Conservation (phyloP, 441 rosid species). For the Adansonia grandidieri region DNA sequence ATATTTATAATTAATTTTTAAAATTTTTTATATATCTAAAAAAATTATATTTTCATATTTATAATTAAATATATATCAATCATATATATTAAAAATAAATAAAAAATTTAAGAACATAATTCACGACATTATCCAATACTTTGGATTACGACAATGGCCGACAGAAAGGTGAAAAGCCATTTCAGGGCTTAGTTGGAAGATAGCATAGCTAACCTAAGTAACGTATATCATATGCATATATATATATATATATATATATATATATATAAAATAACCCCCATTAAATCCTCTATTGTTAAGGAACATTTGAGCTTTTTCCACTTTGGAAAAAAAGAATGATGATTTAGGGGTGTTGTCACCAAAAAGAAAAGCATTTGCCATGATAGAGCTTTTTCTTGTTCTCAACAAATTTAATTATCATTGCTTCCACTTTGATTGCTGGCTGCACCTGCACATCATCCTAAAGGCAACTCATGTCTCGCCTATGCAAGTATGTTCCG, state of each 20-base stretch:
- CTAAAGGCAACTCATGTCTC: background rate
- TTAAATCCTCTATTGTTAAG: background rate
- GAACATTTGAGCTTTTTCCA: constrained; percentile 16
- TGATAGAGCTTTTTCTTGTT: background rate
- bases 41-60: too few species aligned
- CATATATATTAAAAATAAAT: too few species aligned
- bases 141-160: constrained; percentile 12
- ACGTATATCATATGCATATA: too few species aligned
- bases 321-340: constrained; percentile 18
- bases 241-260: too few species aligned
- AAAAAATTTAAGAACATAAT: too few species aligned
- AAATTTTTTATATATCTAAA: too few species aligned
- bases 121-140: background rate
- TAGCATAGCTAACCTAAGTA: constrained; percentile 10
- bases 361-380: constrained; percentile 18
- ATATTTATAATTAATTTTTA: too few species aligned
- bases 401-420: background rate
- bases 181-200: constrained; percentile 24
- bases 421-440: background rate
- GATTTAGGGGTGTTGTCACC: constrained; percentile 11
- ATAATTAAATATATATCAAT: too few species aligned
- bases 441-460: background rate
- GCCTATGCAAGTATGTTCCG: background rate
- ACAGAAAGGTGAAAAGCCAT: constrained; percentile 12
- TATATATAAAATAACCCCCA: too few species aligned